Evolutionary conservation across 1,284 basidiomycete species (phyloP), one percentile per base, ranked within the genome.

Genomic region (Ganoderma lingzhi): DNA sequence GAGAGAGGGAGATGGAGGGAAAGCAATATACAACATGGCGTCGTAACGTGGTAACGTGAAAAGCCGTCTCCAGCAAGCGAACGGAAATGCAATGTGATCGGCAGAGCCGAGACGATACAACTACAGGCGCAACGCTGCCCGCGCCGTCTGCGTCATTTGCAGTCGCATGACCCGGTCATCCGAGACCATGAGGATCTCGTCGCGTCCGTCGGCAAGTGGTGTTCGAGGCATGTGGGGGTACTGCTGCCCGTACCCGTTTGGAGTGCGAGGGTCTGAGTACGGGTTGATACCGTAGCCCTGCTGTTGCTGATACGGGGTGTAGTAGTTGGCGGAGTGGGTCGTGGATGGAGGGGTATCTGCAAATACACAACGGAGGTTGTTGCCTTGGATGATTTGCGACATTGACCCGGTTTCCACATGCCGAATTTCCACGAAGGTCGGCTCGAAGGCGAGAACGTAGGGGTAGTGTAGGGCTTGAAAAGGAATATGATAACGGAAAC

Each of bases 371-470:
- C 94, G 92, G 42, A 98, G 86, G 80, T 96, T 95, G 76, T 91
- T 92, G 67, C 96, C 96, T 73, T 97, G 96, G 71, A 99, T 98
- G 76, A 99, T 94, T 84, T 99, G 98, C 35, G 96, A 93, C 79
- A 99, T 88, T 42, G 91, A 84, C 9, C 97, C 96, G 4, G 94
- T 96, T 79, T 98, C 95, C 71, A 99, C 96, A 78, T 99, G 95
- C 56, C 97, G 92, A 62, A 99, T 94, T 81, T 99, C 98, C 77
- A 99, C 93, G 78, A 99, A 99, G 2, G 92, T 93, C 12, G 96
- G 93, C 79, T 99, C 98, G 77, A 99, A 98, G 0, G 97, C 98
- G 55, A 99, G 86, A 41, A 99, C 95, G 80, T 97, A 99, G 0
- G 98, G 97, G 81, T 97, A 97, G 79, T 97, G 95, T 35, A 99